A percentile compares a stretch with the other conserved stretches of the same genome.
Conservation (phyloP, 2,329 filamentous ascomycete genomes). For the Dothideomycetes sp. region DNA sequence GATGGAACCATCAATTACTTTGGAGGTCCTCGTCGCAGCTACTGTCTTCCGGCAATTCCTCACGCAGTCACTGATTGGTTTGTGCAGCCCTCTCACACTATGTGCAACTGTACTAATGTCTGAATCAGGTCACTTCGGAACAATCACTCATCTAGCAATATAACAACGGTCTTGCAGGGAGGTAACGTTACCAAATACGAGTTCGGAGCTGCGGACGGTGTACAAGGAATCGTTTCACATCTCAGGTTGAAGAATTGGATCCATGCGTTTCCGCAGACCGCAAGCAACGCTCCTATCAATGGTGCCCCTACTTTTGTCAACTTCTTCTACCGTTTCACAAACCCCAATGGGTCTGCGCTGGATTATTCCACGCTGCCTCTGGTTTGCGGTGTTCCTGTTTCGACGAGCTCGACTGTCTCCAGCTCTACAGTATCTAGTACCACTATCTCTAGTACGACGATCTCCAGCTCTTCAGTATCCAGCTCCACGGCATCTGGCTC, state of each 20-base stretch:
- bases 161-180: slow-evolving; percentile 14
- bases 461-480: no score
- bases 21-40: slow-evolving; percentile 21
- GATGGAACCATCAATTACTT: slow-evolving; percentile 28
- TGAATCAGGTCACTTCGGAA: slow-evolving; percentile 25
- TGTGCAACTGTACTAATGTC: no score
- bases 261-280: slow-evolving; percentile 29
- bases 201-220: slow-evolving; percentile 18
- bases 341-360: slow-evolving; percentile 3
- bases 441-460: no score
- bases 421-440: no score
- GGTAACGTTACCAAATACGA: slow-evolving; percentile 21
- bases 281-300: slow-evolving; percentile 12
- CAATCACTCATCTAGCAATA: slow-evolving; percentile 19
- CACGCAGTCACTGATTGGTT: slow-evolving; percentile 27
- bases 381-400: no score
- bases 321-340: slow-evolving; percentile 18
- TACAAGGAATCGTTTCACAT: slow-evolving; percentile 23
- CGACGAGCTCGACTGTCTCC: no score
- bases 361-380: no score
- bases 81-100: no score
- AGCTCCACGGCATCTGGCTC: no score
- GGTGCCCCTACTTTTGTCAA: slow-evolving; percentile 16
- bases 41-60: slow-evolving; percentile 17
- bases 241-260: slow-evolving; percentile 26